Percentiles rank a stretch among this genome's conserved stretches.
Conservation (phyloP, 106 monocot genomes). For the Chionographis japonica region DNA sequence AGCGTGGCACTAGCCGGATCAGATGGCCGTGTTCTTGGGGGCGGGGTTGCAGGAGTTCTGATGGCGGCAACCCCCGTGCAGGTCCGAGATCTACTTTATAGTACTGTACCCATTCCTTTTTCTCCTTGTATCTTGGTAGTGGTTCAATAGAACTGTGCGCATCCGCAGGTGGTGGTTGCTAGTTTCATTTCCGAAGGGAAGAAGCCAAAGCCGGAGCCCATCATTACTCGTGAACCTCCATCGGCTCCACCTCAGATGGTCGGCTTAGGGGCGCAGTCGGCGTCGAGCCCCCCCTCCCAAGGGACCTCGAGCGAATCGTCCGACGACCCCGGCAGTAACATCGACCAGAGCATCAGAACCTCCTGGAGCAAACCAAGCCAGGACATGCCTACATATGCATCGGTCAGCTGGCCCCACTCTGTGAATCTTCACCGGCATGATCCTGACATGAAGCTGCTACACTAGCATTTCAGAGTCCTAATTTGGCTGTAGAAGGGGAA, state of each 20-base stretch:
- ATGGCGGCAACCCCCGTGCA: constrained; percentile 81
- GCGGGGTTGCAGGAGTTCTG: constrained; percentile 82
- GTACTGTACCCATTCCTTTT: background rate
- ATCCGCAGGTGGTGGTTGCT: constrained; percentile 63
- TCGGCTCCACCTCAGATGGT: constrained; percentile 30
- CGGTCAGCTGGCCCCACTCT: constrained; percentile 36
- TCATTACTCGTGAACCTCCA: constrained; percentile 20
- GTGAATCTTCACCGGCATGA: constrained; percentile 31
- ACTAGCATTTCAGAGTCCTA: no score
- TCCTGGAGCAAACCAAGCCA: constrained; percentile 34
- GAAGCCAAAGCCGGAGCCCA: constrained; percentile 42
- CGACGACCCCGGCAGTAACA: constrained; percentile 43
- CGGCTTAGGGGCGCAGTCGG: constrained; percentile 29
- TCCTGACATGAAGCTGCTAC: constrained; percentile 26
- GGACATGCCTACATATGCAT: constrained; percentile 13
- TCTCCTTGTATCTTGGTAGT: background rate
- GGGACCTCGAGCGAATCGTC: constrained; percentile 60
- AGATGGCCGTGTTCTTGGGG: constrained; percentile 87
- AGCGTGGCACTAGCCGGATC: constrained; percentile 81
- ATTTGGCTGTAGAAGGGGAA: no score
- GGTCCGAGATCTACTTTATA: constrained; percentile 16
- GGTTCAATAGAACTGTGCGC: background rate
- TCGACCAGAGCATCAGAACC: constrained; percentile 20
- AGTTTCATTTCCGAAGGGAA: constrained; percentile 83
- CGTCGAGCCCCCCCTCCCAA: constrained; percentile 55